phyloP scores from a whole-genome alignment of 148 eudicot genomes.

The Pouteria glomerata region DNA sequence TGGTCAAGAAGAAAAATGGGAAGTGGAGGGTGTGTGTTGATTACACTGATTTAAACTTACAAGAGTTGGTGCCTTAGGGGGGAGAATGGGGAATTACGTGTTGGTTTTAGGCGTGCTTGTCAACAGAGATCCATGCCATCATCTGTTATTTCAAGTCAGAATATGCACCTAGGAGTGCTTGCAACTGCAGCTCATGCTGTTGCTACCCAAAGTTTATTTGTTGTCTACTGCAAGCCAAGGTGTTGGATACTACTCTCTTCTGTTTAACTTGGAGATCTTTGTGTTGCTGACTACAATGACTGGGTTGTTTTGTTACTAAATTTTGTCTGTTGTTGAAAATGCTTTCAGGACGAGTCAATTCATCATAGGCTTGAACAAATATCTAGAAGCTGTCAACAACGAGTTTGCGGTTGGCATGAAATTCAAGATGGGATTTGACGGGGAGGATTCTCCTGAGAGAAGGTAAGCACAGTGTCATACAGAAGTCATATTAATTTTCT shows the following conservation, averaged over 20 bases:
- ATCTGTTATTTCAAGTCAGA: conserved; percentile 85
- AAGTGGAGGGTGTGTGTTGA: too few species aligned
- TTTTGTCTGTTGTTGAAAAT: neutral
- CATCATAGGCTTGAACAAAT: conserved; percentile 80
- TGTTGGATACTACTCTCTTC: conserved; percentile 2
- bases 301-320: neutral
- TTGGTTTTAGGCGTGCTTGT: conserved; percentile 75
- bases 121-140: conserved; percentile 78
- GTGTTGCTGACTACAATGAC: neutral
- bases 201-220: conserved; percentile 47
- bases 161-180: conserved; percentile 97
- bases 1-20: too few species aligned
- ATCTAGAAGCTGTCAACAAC: conserved; percentile 62
- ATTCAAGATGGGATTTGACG: conserved; percentile 90
- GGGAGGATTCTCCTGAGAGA: conserved; percentile 85
- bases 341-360: conserved; percentile 76
- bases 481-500: neutral
- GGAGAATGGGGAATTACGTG: conserved; percentile 67
- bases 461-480: conserved; percentile 32
- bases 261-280: too few species aligned
- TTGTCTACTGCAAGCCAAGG: conserved; percentile 93
- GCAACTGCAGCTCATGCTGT: conserved; percentile 92
- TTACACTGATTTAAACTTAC: neutral
- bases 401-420: conserved; percentile 66
- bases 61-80: conserved; percentile 39